Conservation (phyloP, 129 eudicot species). For the Flaveria ramosissima region DNA sequence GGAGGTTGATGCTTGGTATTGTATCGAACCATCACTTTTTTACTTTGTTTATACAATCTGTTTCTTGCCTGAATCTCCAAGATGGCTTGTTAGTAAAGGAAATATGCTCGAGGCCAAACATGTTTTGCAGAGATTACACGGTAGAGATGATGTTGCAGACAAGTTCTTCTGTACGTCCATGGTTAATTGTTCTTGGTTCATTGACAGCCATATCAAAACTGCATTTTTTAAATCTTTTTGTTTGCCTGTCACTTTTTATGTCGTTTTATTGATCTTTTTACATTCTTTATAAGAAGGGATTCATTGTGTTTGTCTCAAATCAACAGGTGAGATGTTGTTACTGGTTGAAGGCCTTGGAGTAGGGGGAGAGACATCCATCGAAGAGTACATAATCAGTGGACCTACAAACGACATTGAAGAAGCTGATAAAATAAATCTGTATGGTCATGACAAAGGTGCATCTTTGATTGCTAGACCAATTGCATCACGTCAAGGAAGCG, state of each 20-base stretch:
- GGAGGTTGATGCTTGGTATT: conserved; percentile 95
- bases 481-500: conserved; percentile 73
- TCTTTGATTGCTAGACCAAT: conserved; percentile 81
- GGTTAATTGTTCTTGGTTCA: not conserved
- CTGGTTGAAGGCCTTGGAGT: conserved; percentile 88
- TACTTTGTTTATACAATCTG: conserved; percentile 56
- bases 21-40: conserved; percentile 68
- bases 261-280: not conserved
- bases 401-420: conserved; percentile 65
- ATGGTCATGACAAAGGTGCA: conserved; percentile 66
- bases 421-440: conserved; percentile 54
- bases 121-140: conserved; percentile 77
- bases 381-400: conserved; percentile 62
- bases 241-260: not conserved
- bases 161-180: conserved; percentile 26
- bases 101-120: conserved; percentile 74
- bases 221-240: not conserved
- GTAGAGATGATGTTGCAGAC: conserved; percentile 86
- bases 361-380: conserved; percentile 71
- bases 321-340: conserved; percentile 84
- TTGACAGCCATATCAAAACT: not conserved
- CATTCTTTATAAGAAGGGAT: too few species aligned
- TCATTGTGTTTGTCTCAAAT: not conserved
- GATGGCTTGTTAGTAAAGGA: conserved; percentile 98
- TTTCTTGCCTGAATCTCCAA: conserved; percentile 92